These are phyloP conservation scores for Strobilomyces confusus DNA, from an alignment of 768 basidiomycete genomes.

Conservation along the genomic window DNA sequence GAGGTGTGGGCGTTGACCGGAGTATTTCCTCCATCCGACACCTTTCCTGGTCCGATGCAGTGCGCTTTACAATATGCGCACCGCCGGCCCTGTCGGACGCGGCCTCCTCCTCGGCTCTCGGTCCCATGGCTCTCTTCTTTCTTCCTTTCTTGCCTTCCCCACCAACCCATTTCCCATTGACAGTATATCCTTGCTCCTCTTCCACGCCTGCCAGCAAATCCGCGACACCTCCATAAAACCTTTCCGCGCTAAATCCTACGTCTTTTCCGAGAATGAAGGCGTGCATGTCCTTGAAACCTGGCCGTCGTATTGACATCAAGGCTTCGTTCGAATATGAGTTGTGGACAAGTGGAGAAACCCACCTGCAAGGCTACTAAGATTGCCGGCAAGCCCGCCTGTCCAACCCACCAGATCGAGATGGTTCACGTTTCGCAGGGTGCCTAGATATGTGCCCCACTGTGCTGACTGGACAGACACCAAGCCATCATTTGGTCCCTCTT, in stretches of 20 bases:
- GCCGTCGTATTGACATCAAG: background rate
- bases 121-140: conserved; percentile 3
- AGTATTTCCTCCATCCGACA: conserved; percentile 25
- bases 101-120: conserved; percentile 1
- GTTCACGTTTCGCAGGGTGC: conserved; percentile 87
- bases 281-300: conserved; percentile 73
- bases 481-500: conserved; percentile 93
- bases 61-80: conserved; percentile 6
- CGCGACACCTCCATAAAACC: conserved; percentile 83
- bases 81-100: background rate
- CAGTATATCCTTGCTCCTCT: conserved; percentile 46
- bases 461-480: conserved; percentile 85
- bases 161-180: conserved; percentile 23
- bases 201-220: conserved; percentile 77
- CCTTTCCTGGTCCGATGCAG: conserved; percentile 25
- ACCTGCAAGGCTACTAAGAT: conserved; percentile 24
- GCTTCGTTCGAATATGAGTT: background rate
- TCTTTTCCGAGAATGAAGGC: conserved; percentile 84
- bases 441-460: conserved; percentile 93
- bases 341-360: background rate
- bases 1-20: conserved; percentile 5
- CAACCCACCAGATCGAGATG: conserved; percentile 93
- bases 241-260: conserved; percentile 88
- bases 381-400: conserved; percentile 45
- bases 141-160: conserved; percentile 14